Evolutionary conservation across 73 alveolate species (phyloP), one percentile per base, ranked within the genome.

Genomic region (Paramecium octaurelia): DNA sequence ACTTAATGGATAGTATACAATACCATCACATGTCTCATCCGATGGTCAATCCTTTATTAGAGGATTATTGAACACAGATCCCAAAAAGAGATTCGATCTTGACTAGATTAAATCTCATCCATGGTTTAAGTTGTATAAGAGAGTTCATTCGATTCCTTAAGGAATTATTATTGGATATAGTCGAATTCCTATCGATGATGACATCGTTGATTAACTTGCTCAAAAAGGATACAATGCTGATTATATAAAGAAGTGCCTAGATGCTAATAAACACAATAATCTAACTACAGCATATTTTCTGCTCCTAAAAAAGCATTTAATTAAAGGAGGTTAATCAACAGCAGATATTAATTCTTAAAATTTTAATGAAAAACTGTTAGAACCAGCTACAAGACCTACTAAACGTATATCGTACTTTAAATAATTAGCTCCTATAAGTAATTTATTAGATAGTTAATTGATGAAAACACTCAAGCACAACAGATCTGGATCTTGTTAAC

Each of bases 231-330:
- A 50, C 11, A 92, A 43, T 44, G 60, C 69, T 48, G 96, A 95
- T 36, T 95, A 96, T 92, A 95, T 96, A 2, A 75, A 60, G 23
- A 95, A 93, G 46, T 95, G 97, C 86, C 43, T 96, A 8, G 98
- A 94, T 43, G 97, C 98, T 23, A 97, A 97, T 94, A 97, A 95
- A 87, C 99, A 98, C 92, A 98, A 98, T 92, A 95, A 94, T 80
- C 87, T 92, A 46, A 97, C 99, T 5, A 95, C 99, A 0, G 95
- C 98, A 11, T 98, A 97, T 92, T 96, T 93, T 92, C 92, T 98
- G 85, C 88, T 98, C 59, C 86, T 97, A 87, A 98, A 98, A 86
- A 97, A 97, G 92, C 97, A 97, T 94, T 34, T 95, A 29, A 86
- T 75, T n/a, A 91, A 44, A 70, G 98, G 98, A 23, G 98, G 98